A percentile compares a stretch with the other conserved stretches of the same genome.
Evolutionary conservation across 345 rosid species (phyloP).

Genomic region (Rhizophora apiculata): DNA sequence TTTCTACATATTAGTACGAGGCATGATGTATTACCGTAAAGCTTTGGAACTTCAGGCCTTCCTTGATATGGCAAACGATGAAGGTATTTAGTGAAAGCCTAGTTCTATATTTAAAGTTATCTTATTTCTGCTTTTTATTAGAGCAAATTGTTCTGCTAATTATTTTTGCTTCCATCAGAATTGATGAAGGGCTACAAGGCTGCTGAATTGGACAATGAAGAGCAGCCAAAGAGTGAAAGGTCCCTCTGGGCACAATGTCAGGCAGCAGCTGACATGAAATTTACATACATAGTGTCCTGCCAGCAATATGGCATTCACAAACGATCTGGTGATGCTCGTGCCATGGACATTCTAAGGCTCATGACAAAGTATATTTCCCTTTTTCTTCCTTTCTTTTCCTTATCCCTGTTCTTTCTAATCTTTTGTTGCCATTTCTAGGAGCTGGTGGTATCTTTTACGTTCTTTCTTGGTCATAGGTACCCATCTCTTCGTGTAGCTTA

Average conservation of each 20-base stretch:
- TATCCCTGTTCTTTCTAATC: slow-evolving; percentile 6
- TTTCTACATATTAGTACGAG: slow-evolving; percentile 62
- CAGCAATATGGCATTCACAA: slow-evolving; percentile 94
- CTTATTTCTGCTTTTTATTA: background rate
- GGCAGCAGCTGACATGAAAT: slow-evolving; percentile 98
- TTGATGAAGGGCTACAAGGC: slow-evolving; percentile 98
- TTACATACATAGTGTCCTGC: slow-evolving; percentile 91
- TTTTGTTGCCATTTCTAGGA: background rate
- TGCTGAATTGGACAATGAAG: slow-evolving; percentile 62
- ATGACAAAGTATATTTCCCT: slow-evolving; percentile 62
- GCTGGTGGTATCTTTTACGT: background rate
- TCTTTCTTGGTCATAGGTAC: slow-evolving; percentile 49
- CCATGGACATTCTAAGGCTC: slow-evolving; percentile 82
- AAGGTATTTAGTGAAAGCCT: slow-evolving; percentile 47
- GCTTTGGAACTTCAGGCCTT: slow-evolving; percentile 99
- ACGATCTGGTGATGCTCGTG: slow-evolving; percentile 79
- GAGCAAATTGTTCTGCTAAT: slow-evolving; percentile 2
- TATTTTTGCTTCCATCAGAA: slow-evolving; percentile 43
- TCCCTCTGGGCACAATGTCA: slow-evolving; percentile 88
- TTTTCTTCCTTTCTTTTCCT: slow-evolving; percentile 7
- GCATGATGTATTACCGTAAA: slow-evolving; percentile 97
- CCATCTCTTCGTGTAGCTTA: slow-evolving; percentile 98
- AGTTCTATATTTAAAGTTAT: background rate
- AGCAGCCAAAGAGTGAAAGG: slow-evolving; percentile 64
- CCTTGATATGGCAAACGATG: slow-evolving; percentile 96